Evolutionary conservation across 2,329 filamentous ascomycete genomes (phyloP), one percentile per base, ranked within the genome.

Genomic region (Pestalotiopsis sp.): DNA sequence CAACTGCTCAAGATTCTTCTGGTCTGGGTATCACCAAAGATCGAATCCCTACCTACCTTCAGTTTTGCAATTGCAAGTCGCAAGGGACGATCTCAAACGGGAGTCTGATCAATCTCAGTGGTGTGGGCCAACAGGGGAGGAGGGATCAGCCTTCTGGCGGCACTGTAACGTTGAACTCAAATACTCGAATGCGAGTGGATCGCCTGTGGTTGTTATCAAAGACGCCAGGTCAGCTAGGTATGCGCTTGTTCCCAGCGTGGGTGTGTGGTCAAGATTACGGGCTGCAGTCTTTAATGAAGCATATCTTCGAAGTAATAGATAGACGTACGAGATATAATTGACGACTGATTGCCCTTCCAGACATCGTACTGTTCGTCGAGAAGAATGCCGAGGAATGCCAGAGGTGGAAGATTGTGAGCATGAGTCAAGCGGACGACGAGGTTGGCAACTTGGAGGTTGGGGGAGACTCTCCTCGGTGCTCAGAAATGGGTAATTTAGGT

Each of bases 81-180:
- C 23, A n/a, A 59, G 27, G 23, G 14, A 36, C 27, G 20, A 27
- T 36, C 13, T 36, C 57, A 59, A 59, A 27, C 57, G 25, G 57
- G 27, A 23, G 31, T 38, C 23, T 49, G 45, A 65, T 23, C 27
- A 41, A 63, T 38, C 7, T 31, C 23, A 49, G 23, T n/a, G 23
- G 38, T 49, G 62, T 49, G 64, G 27, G 20, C 64, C 45, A 41
- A n/a, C 17, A 45, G 23, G 20, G 64, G 23, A 17, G 36, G 41
- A 45, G 56, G 45, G 65, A 67, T 61, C 65, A 61, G 65, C 57
- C 65, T 67, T 59, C 57, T 41, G 65, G 64, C 57, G 62, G 57
- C 62, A 39, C 66, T 67, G 66, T 67, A 67, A 67, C 66, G 66
- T 67, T 67, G 66, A 67, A 61, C 66, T 63, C 58, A 52, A 67